phyloP scores from a whole-genome alignment of 768 basidiomycete species.

The Suillus subalutaceus region DNA sequence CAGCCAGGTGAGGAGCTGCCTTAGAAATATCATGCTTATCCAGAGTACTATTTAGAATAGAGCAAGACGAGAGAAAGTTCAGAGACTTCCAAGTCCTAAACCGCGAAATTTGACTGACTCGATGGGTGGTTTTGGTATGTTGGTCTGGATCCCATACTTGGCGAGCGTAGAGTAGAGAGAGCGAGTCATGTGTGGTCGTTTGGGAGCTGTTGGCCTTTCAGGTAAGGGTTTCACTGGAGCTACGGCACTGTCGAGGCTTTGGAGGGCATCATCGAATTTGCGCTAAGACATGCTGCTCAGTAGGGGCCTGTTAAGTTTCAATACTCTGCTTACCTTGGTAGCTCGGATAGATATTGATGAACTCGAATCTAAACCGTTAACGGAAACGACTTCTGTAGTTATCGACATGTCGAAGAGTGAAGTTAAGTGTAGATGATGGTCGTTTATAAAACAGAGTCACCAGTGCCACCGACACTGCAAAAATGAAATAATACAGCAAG shows the following conservation, averaged over 20 bases:
- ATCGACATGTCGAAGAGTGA: not conserved
- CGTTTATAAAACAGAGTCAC: not conserved
- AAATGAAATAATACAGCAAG: conserved; percentile 1
- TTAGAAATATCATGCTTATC: conserved; percentile 44
- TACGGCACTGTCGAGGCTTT: conserved; percentile 68
- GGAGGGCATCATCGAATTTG: conserved; percentile 82
- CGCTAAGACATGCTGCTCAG: conserved; percentile 45
- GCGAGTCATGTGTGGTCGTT: conserved; percentile 54
- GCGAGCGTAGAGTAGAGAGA: conserved; percentile 78
- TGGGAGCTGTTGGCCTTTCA: conserved; percentile 45
- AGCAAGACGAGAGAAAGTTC: conserved; percentile 10
- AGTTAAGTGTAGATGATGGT: not conserved
- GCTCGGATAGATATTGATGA: conserved; percentile 30
- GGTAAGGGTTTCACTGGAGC: conserved; percentile 33
- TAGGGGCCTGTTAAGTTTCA: not conserved
- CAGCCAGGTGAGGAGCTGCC: conserved; percentile 68
- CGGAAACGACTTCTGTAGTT: not conserved
- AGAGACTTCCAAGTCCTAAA: conserved; percentile 4
- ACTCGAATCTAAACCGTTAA: conserved; percentile 19
- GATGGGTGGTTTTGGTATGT: conserved; percentile 40
- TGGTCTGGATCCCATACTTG: conserved; percentile 72
- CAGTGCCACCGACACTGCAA: not conserved
- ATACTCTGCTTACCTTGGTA: conserved; percentile 44
- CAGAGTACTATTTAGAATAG: conserved; percentile 16
- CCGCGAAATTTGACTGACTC: conserved; percentile 24